Percentiles rank a stretch among this genome's conserved stretches.
These are phyloP conservation scores for Zizania palustris DNA, from an alignment of 202 grass and related monocot genomes.

Conservation along the genomic window DNA sequence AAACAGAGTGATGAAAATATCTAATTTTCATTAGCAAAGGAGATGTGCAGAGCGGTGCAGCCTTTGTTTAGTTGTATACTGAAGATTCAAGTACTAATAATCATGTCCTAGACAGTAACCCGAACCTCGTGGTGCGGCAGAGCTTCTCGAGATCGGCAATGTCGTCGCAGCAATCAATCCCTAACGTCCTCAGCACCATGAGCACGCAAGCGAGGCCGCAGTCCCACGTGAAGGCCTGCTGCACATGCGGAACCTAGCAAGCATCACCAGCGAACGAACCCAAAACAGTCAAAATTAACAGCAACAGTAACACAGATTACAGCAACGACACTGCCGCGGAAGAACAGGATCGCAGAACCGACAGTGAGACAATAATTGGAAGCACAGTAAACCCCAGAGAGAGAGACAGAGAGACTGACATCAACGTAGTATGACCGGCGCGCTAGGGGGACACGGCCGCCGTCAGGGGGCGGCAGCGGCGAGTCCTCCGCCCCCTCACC, in stretches of 20 bases:
- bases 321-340: background rate
- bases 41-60: background rate
- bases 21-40: background rate
- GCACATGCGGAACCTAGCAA: slow-evolving; percentile 78
- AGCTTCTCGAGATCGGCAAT: slow-evolving; percentile 82
- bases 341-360: background rate
- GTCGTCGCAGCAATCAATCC: slow-evolving; percentile 59
- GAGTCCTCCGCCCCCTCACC: slow-evolving; percentile 13
- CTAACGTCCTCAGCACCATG: slow-evolving; percentile 84
- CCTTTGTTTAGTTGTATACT: background rate
- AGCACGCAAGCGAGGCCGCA: slow-evolving; percentile 88
- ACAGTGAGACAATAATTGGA: background rate
- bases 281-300: background rate
- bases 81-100: background rate
- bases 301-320: background rate
- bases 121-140: slow-evolving; percentile 84
- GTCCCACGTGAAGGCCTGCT: slow-evolving; percentile 89
- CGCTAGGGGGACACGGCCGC: slow-evolving; percentile 24
- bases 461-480: slow-evolving; percentile 22
- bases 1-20: background rate
- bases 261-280: slow-evolving; percentile 3
- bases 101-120: slow-evolving; percentile 27
- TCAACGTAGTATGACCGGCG: slow-evolving; percentile 61
- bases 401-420: slow-evolving; percentile 33
- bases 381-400: background rate